phyloP scores from a whole-genome alignment of 1,284 basidiomycete species.

The Malassezia obtusa region DNA sequence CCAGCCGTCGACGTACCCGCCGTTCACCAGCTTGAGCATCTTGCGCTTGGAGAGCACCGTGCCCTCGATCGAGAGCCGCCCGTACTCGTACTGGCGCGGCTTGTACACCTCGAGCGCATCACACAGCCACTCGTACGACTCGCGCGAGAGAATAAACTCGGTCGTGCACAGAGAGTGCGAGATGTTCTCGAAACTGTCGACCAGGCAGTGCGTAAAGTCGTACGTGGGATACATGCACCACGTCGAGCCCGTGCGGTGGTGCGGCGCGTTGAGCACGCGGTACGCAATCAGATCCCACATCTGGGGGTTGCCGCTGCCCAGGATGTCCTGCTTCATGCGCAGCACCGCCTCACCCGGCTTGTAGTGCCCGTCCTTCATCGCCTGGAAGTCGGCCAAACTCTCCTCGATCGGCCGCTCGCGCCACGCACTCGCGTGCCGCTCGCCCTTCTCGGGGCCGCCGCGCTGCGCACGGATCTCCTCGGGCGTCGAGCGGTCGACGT shows the following conservation, averaged over 20 bases:
- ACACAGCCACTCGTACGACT: constrained; percentile 98
- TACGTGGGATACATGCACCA: constrained; percentile 89
- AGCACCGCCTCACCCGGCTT: constrained; percentile 80
- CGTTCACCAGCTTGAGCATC: constrained; percentile 76
- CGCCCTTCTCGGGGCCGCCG: constrained; percentile 71
- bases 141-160: constrained; percentile 91
- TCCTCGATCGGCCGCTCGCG: constrained; percentile 73
- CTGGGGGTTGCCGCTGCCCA: constrained; percentile 78
- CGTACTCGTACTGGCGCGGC: constrained; percentile 95
- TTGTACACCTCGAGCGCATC: constrained; percentile 94
- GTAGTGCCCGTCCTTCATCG: constrained; percentile 85
- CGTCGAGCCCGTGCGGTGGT: constrained; percentile 83
- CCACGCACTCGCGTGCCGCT: constrained; percentile 74
- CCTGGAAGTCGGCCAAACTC: constrained; percentile 76
- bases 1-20: constrained; percentile 79
- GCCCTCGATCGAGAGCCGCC: constrained; percentile 82
- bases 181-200: constrained; percentile 98
- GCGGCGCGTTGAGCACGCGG: constrained; percentile 76
- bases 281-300: constrained; percentile 99
- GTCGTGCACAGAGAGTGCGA: constrained; percentile 95
- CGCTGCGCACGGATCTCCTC: constrained; percentile 83
- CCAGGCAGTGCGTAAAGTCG: constrained; percentile 96
- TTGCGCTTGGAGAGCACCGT: constrained; percentile 97
- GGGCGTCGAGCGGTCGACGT: constrained; percentile 89
- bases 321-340: constrained; percentile 94